Percentiles rank a stretch among this genome's conserved stretches.
These are phyloP conservation scores for Edaphochlamys debaryana DNA, from an alignment of 139 green algal species.

Conservation along the genomic window DNA sequence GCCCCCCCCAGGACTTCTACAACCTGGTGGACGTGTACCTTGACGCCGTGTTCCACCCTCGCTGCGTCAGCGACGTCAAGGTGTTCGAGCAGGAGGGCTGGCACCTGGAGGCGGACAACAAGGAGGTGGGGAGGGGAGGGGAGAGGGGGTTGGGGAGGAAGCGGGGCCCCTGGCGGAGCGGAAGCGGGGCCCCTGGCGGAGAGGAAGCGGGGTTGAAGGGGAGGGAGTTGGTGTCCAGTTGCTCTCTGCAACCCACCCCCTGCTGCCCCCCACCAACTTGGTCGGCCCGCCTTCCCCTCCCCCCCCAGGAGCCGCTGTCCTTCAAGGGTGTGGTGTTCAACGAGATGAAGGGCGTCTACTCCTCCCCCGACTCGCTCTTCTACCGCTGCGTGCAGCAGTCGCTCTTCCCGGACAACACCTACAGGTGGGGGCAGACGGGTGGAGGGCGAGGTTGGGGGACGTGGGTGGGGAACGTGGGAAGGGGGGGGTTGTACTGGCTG, in stretches of 20 bases:
- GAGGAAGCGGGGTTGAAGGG: too few species aligned
- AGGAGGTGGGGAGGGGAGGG: constrained; percentile 48
- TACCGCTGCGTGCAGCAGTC: constrained; percentile 82
- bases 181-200: background rate
- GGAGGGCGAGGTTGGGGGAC: background rate
- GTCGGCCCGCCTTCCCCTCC: too few species aligned
- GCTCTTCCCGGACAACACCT: constrained; percentile 90
- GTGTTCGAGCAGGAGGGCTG: constrained; percentile 96
- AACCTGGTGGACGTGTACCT: constrained; percentile 99
- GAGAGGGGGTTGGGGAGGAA: background rate
- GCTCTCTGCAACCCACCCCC: too few species aligned
- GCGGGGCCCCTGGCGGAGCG: background rate
- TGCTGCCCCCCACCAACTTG: background rate
- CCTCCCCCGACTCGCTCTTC: constrained; percentile 90
- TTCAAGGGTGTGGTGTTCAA: constrained; percentile 99
- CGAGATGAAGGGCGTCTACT: constrained; percentile 99
- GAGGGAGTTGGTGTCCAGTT: too few species aligned
- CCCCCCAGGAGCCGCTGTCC: constrained; percentile 68
- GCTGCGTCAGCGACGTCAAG: constrained; percentile 85
- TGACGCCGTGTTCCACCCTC: constrained; percentile 96
- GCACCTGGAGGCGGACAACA: constrained; percentile 89
- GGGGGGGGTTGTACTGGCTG: too few species aligned
- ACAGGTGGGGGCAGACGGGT: constrained; percentile 40
- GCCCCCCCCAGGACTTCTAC: constrained; percentile 94
- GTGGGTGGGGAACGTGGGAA: too few species aligned